These are phyloP conservation scores for Mycothermus thermophilus DNA, from an alignment of 495 filamentous ascomycete species.

Conservation along the genomic window DNA sequence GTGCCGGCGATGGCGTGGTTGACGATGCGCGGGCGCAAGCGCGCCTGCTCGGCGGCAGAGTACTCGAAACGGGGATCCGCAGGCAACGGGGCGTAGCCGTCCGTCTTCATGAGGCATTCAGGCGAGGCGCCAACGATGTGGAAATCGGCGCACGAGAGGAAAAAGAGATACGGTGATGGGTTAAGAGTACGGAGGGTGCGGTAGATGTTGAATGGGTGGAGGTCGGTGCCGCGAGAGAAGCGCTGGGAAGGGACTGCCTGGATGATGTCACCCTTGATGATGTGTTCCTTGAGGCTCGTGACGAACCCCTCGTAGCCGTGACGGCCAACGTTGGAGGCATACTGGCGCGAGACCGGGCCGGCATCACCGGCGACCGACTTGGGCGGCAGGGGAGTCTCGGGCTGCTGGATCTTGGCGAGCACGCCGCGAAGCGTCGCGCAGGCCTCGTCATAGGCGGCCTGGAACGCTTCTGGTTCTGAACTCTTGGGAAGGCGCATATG, in stretches of 20 bases:
- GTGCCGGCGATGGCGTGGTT: constrained; percentile 97
- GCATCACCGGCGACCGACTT: constrained; percentile 52
- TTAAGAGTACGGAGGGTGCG: constrained; percentile 90
- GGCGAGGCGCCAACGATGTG: constrained; percentile 91
- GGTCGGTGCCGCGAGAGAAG: constrained; percentile 69
- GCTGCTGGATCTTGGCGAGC: constrained; percentile 52
- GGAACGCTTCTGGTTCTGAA: constrained; percentile 20
- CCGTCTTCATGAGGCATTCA: constrained; percentile 83
- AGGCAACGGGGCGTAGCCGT: constrained; percentile 28
- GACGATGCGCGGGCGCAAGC: constrained; percentile 60
- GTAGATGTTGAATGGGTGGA: constrained; percentile 98
- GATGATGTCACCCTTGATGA: constrained; percentile 84
- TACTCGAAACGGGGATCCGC: constrained; percentile 16
- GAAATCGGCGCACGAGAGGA: constrained; percentile 78
- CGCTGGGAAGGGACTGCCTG: constrained; percentile 93
- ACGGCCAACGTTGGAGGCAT: constrained; percentile 86
- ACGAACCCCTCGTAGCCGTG: constrained; percentile 83
- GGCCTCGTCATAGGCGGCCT: constrained; percentile 51
- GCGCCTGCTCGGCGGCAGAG: constrained; percentile 10
- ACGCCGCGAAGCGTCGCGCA: constrained; percentile 46
- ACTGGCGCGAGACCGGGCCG: constrained; percentile 46
- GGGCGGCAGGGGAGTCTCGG: constrained; percentile 62
- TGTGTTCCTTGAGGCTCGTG: constrained; percentile 67
- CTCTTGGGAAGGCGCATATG: constrained; percentile 56
- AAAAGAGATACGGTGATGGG: constrained; percentile 94